phyloP scores from a whole-genome alignment of 75 land plant species.

The Adiantum capillusveneris region DNA sequence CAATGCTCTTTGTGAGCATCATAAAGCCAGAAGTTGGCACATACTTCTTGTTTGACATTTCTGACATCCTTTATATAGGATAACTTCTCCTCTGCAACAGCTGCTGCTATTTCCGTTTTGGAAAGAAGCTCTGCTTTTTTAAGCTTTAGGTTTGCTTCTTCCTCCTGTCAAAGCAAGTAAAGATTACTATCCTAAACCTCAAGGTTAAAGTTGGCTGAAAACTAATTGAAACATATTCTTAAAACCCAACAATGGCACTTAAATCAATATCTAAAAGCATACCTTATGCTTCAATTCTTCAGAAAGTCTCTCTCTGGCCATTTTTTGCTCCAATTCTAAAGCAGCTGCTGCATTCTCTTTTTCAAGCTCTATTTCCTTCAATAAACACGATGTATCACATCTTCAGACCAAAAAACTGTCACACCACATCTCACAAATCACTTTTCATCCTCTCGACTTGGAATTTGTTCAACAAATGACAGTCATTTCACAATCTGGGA shows the following conservation, averaged over 20 bases:
- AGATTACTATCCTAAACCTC: too few species aligned
- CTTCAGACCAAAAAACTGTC: too few species aligned
- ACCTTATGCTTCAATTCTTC: slow-evolving; percentile 75
- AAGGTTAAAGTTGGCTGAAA: too few species aligned
- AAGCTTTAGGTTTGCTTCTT: slow-evolving; percentile 43
- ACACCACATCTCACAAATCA: too few species aligned
- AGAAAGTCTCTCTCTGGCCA: slow-evolving; percentile 53
- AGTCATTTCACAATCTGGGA: too few species aligned
- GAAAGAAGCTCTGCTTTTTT: slow-evolving; percentile 59
- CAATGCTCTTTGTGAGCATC: slow-evolving; percentile 1
- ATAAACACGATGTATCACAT: background rate
- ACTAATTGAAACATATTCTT: too few species aligned
- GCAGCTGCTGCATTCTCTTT: slow-evolving; percentile 62
- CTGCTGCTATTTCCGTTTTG: slow-evolving; percentile 73
- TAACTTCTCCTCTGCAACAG: slow-evolving; percentile 74
- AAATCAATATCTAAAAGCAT: too few species aligned
- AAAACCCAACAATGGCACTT: too few species aligned
- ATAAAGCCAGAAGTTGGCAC: too few species aligned
- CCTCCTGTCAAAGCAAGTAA: slow-evolving; percentile 77
- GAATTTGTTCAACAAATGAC: too few species aligned
- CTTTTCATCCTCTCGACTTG: too few species aligned
- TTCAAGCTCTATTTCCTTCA: slow-evolving; percentile 50
- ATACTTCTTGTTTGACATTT: slow-evolving; percentile 76
- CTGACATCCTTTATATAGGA: slow-evolving; percentile 62
- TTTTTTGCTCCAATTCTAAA: slow-evolving; percentile 55